phyloP scores from a whole-genome alignment of 805 yeast genomes.

The Teunomyces aglyptinius region DNA sequence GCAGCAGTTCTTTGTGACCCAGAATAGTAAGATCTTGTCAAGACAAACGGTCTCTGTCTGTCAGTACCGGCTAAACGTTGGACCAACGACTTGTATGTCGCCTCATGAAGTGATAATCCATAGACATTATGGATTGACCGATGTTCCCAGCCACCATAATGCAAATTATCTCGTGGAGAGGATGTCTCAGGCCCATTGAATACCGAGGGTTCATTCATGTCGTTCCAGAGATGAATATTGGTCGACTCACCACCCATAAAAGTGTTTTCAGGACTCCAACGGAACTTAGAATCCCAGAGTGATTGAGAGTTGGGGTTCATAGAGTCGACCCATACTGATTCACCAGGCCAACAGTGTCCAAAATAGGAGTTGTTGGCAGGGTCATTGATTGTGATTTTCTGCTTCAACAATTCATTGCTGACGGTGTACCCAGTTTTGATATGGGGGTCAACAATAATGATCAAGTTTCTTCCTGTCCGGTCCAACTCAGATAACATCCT shows the following conservation, averaged over 20 bases:
- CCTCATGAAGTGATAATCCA: slow-evolving; percentile 77
- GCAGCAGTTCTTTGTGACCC: slow-evolving; percentile 93
- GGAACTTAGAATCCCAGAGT: slow-evolving; percentile 60
- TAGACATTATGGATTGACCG: slow-evolving; percentile 86
- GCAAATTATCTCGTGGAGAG: slow-evolving; percentile 78
- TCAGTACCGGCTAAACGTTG: slow-evolving; percentile 45
- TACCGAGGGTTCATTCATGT: slow-evolving; percentile 96
- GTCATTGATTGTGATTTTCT: slow-evolving; percentile 45
- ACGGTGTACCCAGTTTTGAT: slow-evolving; percentile 68
- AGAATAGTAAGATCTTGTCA: slow-evolving; percentile 83
- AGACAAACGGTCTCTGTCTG: slow-evolving; percentile 74
- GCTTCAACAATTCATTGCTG: slow-evolving; percentile 48
- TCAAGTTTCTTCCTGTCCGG: slow-evolving; percentile 74
- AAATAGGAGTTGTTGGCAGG: slow-evolving; percentile 52
- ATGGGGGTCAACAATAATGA: slow-evolving; percentile 90
- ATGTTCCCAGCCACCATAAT: slow-evolving; percentile 81
- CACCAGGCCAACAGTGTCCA: slow-evolving; percentile 99
- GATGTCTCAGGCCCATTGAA: slow-evolving; percentile 94
- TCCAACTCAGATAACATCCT: slow-evolving; percentile 64
- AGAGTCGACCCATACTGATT: slow-evolving; percentile 90
- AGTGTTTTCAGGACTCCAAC: slow-evolving; percentile 38
- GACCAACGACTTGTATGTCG: slow-evolving; percentile 67
- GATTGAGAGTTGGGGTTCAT: slow-evolving; percentile 58
- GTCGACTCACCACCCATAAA: slow-evolving; percentile 46
- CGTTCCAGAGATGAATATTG: slow-evolving; percentile 90